phyloP scores from a whole-genome alignment of 768 basidiomycete species.

The Cyclocybe aegerita region DNA sequence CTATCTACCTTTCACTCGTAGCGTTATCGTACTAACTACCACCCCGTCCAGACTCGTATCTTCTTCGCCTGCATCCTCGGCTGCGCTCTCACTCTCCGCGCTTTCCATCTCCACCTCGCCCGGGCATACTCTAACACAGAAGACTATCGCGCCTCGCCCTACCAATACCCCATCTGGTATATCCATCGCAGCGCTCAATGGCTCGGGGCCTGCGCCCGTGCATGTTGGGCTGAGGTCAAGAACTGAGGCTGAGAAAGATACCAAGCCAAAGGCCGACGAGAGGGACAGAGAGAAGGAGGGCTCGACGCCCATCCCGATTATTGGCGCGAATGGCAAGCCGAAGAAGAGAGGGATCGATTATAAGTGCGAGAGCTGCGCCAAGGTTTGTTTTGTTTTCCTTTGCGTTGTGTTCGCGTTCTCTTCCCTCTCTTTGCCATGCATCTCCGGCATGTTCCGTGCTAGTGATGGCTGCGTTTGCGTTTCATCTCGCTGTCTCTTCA shows the following conservation, averaged over 20 bases:
- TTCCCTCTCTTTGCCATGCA: not conserved
- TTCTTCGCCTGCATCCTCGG: slow-evolving; percentile 39
- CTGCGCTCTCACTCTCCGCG: slow-evolving; percentile 43
- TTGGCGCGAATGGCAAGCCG: slow-evolving; percentile 30
- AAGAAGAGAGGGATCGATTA: slow-evolving; percentile 87
- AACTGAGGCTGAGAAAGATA: not conserved
- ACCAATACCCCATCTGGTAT: slow-evolving; percentile 12
- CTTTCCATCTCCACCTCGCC: slow-evolving; percentile 21
- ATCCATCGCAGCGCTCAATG: slow-evolving; percentile 13
- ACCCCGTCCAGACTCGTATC: slow-evolving; percentile 27
- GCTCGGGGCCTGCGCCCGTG: slow-evolving; percentile 11
- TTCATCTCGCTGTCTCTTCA: not conserved
- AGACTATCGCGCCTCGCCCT: slow-evolving; percentile 12
- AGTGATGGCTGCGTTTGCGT: not conserved
- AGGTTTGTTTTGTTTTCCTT: too few species aligned
- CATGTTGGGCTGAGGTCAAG: slow-evolving; percentile 5
- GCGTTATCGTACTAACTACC: not conserved
- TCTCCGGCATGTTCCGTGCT: too few species aligned
- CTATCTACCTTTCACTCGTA: too few species aligned
- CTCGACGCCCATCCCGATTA: slow-evolving; percentile 37
- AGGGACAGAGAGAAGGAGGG: slow-evolving; percentile 5
- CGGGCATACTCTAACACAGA: not conserved
- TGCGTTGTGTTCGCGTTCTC: too few species aligned
- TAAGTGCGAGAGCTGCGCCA: slow-evolving; percentile 92
- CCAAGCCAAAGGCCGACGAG: not conserved